phyloP scores from a whole-genome alignment of 495 filamentous ascomycete genomes.

The Aspergillus hancockii region DNA sequence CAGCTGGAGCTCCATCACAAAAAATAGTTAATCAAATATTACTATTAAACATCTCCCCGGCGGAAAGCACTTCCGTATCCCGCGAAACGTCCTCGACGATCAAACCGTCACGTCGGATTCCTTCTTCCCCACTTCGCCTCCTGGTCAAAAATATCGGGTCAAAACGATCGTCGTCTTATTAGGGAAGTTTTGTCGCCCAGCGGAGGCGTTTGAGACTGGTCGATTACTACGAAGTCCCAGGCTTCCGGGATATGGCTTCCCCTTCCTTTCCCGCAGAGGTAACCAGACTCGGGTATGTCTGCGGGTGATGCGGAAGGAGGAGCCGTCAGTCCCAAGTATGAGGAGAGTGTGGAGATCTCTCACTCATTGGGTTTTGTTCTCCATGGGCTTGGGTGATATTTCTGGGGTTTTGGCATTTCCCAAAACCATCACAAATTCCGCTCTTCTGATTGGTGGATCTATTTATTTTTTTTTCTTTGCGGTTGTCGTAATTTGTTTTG shows the following conservation, averaged over 20 bases:
- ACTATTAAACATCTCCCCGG: conserved; percentile 1
- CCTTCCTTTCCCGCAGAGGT: neutral
- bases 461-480: neutral
- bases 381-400: neutral
- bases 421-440: neutral
- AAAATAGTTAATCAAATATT: no score
- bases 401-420: neutral
- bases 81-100: conserved; percentile 8
- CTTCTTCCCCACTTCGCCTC: conserved; percentile 8
- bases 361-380: neutral
- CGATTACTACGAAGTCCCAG: neutral
- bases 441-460: neutral
- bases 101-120: conserved; percentile 21
- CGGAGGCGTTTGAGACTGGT: neutral
- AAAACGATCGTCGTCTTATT: neutral
- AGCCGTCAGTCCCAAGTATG: conserved; percentile 8
- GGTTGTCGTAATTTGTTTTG: neutral
- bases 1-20: neutral
- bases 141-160: neutral
- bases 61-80: neutral
- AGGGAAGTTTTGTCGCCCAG: neutral
- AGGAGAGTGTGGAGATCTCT: conserved; percentile 6
- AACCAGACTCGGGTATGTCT: neutral
- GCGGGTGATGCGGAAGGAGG: conserved; percentile 10
- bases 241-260: neutral